phyloP scores from a whole-genome alignment of 2,329 filamentous ascomycete species.

The Sordariomycetes sp. region DNA sequence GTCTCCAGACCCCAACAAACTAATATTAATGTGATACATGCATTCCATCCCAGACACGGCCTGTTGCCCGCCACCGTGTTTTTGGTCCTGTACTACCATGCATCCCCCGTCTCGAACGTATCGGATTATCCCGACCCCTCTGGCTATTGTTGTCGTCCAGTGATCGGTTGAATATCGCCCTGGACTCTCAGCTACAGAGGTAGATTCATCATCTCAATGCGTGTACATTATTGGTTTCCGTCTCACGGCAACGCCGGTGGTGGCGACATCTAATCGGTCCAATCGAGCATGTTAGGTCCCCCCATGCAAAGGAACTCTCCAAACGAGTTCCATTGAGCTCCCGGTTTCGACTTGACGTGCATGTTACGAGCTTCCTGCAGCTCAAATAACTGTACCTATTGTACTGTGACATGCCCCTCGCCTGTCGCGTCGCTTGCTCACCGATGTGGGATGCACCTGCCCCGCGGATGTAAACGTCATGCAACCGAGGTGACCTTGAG shows the following conservation, averaged over 20 bases:
- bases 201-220: background rate
- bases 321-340: background rate
- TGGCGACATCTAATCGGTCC: background rate
- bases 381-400: background rate
- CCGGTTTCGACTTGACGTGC: background rate
- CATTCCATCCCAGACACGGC: background rate
- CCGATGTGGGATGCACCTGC: background rate
- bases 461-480: background rate
- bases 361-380: slow-evolving; percentile 1
- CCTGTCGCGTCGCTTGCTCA: background rate
- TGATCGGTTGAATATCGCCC: too few species aligned
- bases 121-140: too few species aligned
- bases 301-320: background rate
- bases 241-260: background rate
- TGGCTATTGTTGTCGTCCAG: too few species aligned
- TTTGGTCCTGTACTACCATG: too few species aligned
- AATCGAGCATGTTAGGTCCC: background rate
- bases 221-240: background rate
- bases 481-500: background rate
- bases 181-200: too few species aligned
- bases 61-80: background rate
- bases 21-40: background rate
- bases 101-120: too few species aligned
- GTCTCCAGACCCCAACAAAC: background rate
- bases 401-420: background rate